These are phyloP conservation scores for Hypoxylon sp. DNA, from an alignment of 2,329 filamentous ascomycete genomes.

Conservation along the genomic window DNA sequence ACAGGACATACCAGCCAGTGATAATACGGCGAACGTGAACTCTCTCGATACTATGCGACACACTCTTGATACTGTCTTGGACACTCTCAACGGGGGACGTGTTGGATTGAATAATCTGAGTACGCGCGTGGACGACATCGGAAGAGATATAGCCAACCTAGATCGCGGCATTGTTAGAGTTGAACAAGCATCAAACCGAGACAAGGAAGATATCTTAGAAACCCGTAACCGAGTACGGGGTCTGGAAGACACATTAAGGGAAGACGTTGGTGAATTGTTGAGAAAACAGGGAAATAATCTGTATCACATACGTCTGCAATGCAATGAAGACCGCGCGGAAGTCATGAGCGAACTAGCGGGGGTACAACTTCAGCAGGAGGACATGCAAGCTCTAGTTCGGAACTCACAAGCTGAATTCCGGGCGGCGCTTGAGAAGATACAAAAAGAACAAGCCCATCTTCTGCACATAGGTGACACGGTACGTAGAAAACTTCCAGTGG, in stretches of 20 bases:
- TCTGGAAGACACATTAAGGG: background rate
- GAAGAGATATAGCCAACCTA: background rate
- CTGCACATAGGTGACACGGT: background rate
- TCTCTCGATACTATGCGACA: background rate
- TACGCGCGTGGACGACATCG: background rate
- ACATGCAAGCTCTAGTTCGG: background rate
- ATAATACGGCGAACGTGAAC: background rate
- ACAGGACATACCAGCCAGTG: background rate
- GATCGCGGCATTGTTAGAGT: background rate
- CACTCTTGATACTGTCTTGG: background rate
- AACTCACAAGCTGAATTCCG: background rate
- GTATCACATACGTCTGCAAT: background rate
- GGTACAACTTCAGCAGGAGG: background rate
- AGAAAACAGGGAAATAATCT: background rate
- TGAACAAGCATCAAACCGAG: background rate
- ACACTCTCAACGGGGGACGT: background rate
- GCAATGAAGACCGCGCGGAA: background rate
- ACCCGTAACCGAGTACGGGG: background rate
- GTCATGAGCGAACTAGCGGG: background rate
- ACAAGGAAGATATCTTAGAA: background rate
- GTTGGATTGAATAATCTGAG: background rate
- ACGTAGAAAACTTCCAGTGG: background rate
- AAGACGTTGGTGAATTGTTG: background rate
- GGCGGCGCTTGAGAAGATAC: background rate
- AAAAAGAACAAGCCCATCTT: background rate